Evolutionary conservation across 148 eudicot species (phyloP), one percentile per base, ranked within the genome.

Genomic region (Chenopodium formosanum): DNA sequence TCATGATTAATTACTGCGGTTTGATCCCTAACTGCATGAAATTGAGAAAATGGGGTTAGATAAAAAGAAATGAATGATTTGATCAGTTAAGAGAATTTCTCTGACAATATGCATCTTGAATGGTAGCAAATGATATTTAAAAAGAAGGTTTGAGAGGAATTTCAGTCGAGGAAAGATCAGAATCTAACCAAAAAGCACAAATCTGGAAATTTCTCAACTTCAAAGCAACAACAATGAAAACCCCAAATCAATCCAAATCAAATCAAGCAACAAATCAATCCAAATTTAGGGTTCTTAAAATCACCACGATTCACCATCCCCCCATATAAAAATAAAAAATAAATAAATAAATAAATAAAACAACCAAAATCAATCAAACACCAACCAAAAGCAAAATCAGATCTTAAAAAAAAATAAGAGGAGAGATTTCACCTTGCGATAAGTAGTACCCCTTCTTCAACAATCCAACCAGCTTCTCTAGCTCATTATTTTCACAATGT

Each of bases 1-100:
- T 71, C 84, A 82, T 82, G 72, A 70, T 77, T n/a, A 17, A 10
- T 48, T 23, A 27, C 50, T 25, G 13, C 23, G 17, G 44, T 37
- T 23, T 23, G 76, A 74, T 74, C 32, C 22, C 34, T 48, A 13
- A 13, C 56, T 58, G 58, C 76, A 63, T 73, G 2, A 40, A 34
- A 73, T 2, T 53, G 60, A 17, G 19, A 16, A 53, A 2, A 53
- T 12, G 20, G 60, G 60, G 60, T 53, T 53, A 12, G 25, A 9
- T 66, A 34, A 34, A 34, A 34, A 29, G 12, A 66, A 7, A 19
- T 60, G 65, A 60, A 20, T 60, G 65, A 60, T 60, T 60, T 19
- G 65, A 19, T 60, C 20, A 60, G 1, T 60, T 23, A 10, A 60
- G 65, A 2, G 37, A 34, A 34, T 60, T 60, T 60, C 37, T 34